These are phyloP conservation scores for Haplosporangium sp. DNA, from an alignment of 371 early-diverging fungal genomes.

Conservation along the genomic window DNA sequence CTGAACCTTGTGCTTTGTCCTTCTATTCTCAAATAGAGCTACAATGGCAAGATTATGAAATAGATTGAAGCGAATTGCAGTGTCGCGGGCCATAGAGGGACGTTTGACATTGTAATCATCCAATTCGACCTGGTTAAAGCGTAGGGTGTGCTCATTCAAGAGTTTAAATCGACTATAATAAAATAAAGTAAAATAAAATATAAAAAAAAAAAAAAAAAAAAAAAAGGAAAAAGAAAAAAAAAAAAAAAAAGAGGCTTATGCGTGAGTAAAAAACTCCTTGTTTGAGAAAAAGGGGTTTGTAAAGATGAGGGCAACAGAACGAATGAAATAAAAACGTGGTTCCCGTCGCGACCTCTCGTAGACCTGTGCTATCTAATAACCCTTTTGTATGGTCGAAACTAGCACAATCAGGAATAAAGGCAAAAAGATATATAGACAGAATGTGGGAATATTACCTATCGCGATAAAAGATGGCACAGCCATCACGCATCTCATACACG, in stretches of 20 bases:
- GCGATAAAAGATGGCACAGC: conserved; percentile 57
- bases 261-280: conserved; percentile 31
- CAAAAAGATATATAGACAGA: background rate
- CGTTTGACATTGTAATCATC: conserved; percentile 76
- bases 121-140: conserved; percentile 93
- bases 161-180: conserved; percentile 72
- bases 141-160: conserved; percentile 80
- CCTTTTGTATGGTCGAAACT: background rate
- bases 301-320: conserved; percentile 10
- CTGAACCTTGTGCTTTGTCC: conserved; percentile 74
- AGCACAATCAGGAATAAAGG: background rate
- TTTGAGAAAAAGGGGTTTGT: background rate
- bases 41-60: conserved; percentile 97
- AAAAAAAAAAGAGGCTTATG: conserved; percentile 21
- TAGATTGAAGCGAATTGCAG: conserved; percentile 92
- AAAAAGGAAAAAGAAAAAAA: too few relatives aligned
- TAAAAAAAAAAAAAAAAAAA: too few relatives aligned
- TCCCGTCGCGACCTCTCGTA: background rate
- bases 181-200: background rate
- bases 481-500: conserved; percentile 55
- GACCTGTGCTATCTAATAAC: background rate
- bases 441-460: conserved; percentile 37
- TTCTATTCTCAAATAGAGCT: conserved; percentile 81
- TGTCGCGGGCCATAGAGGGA: conserved; percentile 76
- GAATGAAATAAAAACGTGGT: conserved; percentile 21